These are phyloP conservation scores for Metrosideros polymorpha DNA, from an alignment of 441 rosid species.

Conservation along the genomic window DNA sequence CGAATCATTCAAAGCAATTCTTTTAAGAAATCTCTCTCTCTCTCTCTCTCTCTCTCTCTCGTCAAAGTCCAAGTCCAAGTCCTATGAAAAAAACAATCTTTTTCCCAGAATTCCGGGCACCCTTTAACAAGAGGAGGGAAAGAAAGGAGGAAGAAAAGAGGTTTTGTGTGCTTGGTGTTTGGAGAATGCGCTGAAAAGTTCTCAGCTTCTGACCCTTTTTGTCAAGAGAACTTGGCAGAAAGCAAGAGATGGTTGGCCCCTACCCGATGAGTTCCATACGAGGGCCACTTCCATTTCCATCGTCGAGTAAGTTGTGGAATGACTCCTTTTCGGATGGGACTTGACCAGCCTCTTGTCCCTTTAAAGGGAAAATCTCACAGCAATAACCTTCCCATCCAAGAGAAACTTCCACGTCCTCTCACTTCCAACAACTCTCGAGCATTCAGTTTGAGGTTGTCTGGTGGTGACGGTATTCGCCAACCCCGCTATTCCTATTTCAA, in stretches of 20 bases:
- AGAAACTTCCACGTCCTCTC: background rate
- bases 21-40: background rate
- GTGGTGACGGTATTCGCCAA: background rate
- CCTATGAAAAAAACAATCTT: constrained; percentile 7
- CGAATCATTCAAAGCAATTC: background rate
- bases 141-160: background rate
- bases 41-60: constrained; percentile 1
- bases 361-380: background rate
- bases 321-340: constrained; percentile 15
- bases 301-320: background rate
- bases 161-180: background rate
- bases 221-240: background rate
- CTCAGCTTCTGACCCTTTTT: constrained; percentile 5
- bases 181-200: constrained; percentile 29
- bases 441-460: background rate
- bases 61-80: constrained; percentile 39
- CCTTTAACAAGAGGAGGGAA: constrained; percentile 5
- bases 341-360: constrained; percentile 10
- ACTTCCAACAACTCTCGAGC: background rate
- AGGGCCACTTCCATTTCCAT: background rate
- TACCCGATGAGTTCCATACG: background rate
- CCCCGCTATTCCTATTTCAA: background rate
- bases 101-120: constrained; percentile 34
- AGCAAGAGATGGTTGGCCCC: constrained; percentile 3
- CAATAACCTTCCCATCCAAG: background rate